Percentiles rank a stretch among this genome's conserved stretches.
Conservation (phyloP, 768 basidiomycete species). For the Botryobasidium botryosum region DNA sequence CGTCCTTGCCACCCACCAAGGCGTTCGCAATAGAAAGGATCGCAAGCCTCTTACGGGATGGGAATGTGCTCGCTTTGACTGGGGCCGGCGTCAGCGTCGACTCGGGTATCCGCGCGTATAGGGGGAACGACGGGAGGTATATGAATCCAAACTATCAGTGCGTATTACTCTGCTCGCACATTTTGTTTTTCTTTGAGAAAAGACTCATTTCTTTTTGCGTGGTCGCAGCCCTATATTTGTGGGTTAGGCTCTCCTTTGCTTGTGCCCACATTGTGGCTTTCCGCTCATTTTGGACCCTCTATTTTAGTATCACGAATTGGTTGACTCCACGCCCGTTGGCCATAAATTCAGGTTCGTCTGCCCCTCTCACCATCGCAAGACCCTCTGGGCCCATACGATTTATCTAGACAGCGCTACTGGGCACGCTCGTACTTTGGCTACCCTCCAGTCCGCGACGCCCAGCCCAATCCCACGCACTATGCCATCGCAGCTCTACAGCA, state of each 20-base stretch:
- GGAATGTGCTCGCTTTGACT: slow-evolving; percentile 61
- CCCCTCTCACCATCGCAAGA: no score
- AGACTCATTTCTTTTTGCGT: not conserved
- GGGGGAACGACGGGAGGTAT: slow-evolving; percentile 71
- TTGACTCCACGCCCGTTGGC: slow-evolving; percentile 54
- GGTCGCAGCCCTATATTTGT: slow-evolving; percentile 40
- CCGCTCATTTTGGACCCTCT: slow-evolving; percentile 5
- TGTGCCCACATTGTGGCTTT: slow-evolving; percentile 10
- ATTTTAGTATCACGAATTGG: slow-evolving; percentile 61
- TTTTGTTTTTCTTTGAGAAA: not conserved
- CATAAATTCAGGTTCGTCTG: no score
- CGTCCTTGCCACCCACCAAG: no score
- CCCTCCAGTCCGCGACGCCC: slow-evolving; percentile 63
- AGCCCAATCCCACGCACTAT: slow-evolving; percentile 80
- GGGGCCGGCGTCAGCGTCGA: slow-evolving; percentile 94
- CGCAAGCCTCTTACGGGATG: slow-evolving; percentile 44
- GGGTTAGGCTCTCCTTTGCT: slow-evolving; percentile 10
- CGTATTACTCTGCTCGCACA: slow-evolving; percentile 20
- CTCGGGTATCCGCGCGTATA: slow-evolving; percentile 87
- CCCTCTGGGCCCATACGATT: no score
- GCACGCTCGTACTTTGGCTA: slow-evolving; percentile 73
- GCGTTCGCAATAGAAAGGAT: slow-evolving; percentile 47
- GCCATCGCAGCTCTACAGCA: slow-evolving; percentile 72
- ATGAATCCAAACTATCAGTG: slow-evolving; percentile 85
- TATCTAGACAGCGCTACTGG: slow-evolving; percentile 67